These are phyloP conservation scores for Emergomyces pasteurianus DNA, from an alignment of 2,329 filamentous ascomycete species.

Conservation along the genomic window DNA sequence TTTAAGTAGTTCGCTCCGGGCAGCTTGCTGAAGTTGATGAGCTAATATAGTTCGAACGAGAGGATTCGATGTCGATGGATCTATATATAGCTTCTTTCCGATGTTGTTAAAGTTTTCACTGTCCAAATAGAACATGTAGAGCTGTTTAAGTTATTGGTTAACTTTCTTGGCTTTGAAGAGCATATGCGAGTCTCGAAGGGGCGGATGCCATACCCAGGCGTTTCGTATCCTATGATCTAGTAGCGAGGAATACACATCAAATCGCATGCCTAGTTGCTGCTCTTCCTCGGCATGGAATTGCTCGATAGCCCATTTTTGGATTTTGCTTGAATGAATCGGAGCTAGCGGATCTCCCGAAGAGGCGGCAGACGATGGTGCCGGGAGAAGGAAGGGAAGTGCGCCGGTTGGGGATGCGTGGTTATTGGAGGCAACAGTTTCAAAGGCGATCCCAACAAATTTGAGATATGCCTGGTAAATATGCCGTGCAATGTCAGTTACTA, in stretches of 20 bases:
- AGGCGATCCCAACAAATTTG: slow-evolving; percentile 58
- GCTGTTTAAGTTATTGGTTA: slow-evolving; percentile 29
- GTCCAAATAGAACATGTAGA: slow-evolving; percentile 72
- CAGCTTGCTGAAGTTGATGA: slow-evolving; percentile 58
- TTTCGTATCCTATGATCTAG: slow-evolving; percentile 66
- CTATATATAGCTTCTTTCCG: slow-evolving; percentile 59
- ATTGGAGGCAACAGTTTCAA: slow-evolving; percentile 58
- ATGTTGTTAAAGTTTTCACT: slow-evolving; percentile 53
- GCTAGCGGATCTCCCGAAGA: slow-evolving; percentile 27
- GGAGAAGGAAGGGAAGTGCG: slow-evolving; percentile 75
- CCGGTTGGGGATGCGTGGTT: slow-evolving; percentile 91
- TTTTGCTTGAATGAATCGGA: slow-evolving; percentile 51
- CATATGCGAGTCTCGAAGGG: neutral
- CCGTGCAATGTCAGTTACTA: neutral
- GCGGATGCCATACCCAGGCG: slow-evolving; percentile 56
- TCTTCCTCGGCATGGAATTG: slow-evolving; percentile 34
- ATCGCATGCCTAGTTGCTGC: slow-evolving; percentile 43
- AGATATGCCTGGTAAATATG: slow-evolving; percentile 58
- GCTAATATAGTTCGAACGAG: slow-evolving; percentile 53
- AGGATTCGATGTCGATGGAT: slow-evolving; percentile 45
- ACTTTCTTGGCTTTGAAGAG: slow-evolving; percentile 1
- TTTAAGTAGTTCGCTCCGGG: slow-evolving; percentile 61
- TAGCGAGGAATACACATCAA: slow-evolving; percentile 58
- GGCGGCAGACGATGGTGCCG: slow-evolving; percentile 20
- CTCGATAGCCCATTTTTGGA: slow-evolving; percentile 56